Evolutionary conservation across 2,329 filamentous ascomycete genomes (phyloP), one percentile per base, ranked within the genome.

Genomic region (Aspergillus quadrilineatus): DNA sequence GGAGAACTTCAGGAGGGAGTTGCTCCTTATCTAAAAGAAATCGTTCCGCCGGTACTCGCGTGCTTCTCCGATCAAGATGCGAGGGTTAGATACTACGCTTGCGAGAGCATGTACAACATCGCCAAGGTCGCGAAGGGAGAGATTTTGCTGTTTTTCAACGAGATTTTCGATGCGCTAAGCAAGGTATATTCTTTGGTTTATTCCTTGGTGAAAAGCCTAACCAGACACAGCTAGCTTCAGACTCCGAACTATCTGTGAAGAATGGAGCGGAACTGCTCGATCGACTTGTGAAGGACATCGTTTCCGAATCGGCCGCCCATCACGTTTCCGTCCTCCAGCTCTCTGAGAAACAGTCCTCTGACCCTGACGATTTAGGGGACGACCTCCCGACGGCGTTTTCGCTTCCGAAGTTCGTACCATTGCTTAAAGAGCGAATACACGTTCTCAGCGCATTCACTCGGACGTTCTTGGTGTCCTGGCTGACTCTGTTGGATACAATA

Each of bases 41-140:
- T 99, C 65, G 93, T 99, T 0, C 93, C 93, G 45, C 95, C 95
- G 3, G 94, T 99, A 4, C 83, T 99, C 45, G 94, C 94, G 51
- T 99, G 95, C 79, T 99, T 99, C 75, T 90, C 90, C 56, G 95
- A 99, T 66, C 94, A 97, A 79, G 94, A 99, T 88, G 92, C 94
- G 29, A 85, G 94, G 57, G 94, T 97, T 32, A 85, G 94, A 62
- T 99, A 99, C 75, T 99, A 99, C 77, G 94, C 94, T 26, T 99
- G 94, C 77, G 94, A 99, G 79, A 95, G 92, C 74, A 99, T 99
- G 94, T 99, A 99, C 78, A 99, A 99, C 75, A 99, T 99, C 70
- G 92, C 94, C 69, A 99, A 99, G 77, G 94, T 99, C 47, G 94
- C 93, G 59, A 99, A 99, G 76, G 94, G 95, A 37, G 94, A 99